Evolutionary conservation across 352 stramenopile species (phyloP), one percentile per base, ranked within the genome.

Genomic region (Phytopythium aichiense): DNA sequence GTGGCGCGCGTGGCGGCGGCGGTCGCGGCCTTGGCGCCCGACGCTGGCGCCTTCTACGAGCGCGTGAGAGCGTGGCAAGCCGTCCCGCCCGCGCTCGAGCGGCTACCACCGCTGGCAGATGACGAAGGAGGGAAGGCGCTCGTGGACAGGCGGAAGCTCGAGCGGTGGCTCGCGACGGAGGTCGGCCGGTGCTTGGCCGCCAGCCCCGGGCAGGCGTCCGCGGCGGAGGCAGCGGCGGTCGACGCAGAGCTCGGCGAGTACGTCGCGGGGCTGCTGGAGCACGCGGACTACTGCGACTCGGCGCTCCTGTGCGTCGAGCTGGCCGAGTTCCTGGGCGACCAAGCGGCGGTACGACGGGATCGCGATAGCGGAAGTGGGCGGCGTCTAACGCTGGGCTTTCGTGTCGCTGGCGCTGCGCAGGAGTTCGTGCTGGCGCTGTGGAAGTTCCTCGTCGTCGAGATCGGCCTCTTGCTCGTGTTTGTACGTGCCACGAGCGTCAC

Each of bases 401-500:
- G 13, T 15, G 25, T 33, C 25, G 67, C 7, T 52, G 2, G 49
- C 33, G 67, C 11, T 12, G 43, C 49, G 12, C 49, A 92, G 85
- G 51, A 60, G 9, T 87, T 92, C 63, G 83, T 91, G 60, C 59
- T 91, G 12, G 71, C 74, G 16, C 58, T 94, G 43, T 94, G 82
- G 82, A 88, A 87, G 56, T 94, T 87, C 65, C 60, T 92, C 49
- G 65, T 89, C 8, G 53, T 91, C 30, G 79, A 94, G 56, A 77
- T 91, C 31, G 82, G 68, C 2, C 61, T 83, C n/a, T 60, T 61
- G 15, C 60, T 65, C 45, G 68, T 79, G 31, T 89, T 85, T 54
- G 79, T 88, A 81, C 61, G 66, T 65, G 40, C 48, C 23, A 28
- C 23, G 5, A 16, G 11, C 54, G 58, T 20, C 40, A 28, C 0